Percentiles rank a stretch among this genome's conserved stretches.
phyloP scores from a whole-genome alignment of 176 grass and related monocot species.

The Lolium perenne region DNA sequence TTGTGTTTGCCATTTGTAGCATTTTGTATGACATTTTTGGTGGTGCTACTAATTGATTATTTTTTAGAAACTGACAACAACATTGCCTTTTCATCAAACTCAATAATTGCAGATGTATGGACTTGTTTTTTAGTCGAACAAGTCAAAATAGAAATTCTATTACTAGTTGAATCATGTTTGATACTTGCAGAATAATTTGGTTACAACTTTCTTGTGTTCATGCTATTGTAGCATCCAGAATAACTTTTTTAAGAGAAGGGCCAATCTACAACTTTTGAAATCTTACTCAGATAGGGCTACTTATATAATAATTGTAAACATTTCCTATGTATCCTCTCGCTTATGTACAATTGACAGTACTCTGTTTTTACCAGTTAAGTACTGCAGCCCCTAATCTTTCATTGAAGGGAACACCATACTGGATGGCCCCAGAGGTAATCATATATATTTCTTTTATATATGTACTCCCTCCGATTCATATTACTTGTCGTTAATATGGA shows the following conservation, averaged over 20 bases:
- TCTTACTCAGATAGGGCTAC: neutral
- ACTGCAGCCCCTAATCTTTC: too few species aligned
- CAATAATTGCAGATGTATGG: neutral
- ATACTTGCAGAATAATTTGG: neutral
- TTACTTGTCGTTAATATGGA: too few species aligned
- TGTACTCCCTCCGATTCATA: too few species aligned
- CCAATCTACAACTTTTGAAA: too few species aligned
- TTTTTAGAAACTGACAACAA: neutral
- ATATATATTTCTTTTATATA: too few species aligned
- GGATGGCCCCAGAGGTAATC: neutral
- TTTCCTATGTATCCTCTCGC: too few species aligned
- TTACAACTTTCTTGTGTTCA: neutral
- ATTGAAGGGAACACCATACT: too few species aligned
- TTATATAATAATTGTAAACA: neutral
- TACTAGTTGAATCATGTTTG: neutral
- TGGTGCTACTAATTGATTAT: neutral
- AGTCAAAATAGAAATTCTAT: neutral
- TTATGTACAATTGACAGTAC: too few species aligned
- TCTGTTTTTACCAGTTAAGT: too few species aligned
- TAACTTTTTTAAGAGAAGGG: slow-evolving; percentile 8
- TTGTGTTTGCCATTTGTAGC: slow-evolving; percentile 4
- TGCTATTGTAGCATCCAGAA: neutral
- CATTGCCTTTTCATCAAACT: neutral
- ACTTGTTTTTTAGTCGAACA: slow-evolving; percentile 6
- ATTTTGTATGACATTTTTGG: slow-evolving; percentile 1